These are phyloP conservation scores for Leccinum broughii DNA, from an alignment of 768 basidiomycete species.

Conservation along the genomic window DNA sequence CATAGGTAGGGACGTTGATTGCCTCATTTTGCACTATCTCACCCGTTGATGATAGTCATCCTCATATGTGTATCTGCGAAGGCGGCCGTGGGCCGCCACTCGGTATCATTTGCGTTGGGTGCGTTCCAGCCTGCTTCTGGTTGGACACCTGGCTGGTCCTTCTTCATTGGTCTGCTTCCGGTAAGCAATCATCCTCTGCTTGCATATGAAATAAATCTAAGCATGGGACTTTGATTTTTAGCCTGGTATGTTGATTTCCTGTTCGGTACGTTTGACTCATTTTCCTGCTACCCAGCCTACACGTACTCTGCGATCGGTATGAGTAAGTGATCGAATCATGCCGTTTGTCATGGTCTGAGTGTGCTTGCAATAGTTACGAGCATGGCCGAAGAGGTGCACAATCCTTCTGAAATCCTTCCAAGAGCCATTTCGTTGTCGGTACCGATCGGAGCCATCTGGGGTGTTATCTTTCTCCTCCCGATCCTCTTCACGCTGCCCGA, in stretches of 20 bases:
- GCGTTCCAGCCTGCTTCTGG: conserved; percentile 67
- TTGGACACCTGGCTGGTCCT: conserved; percentile 68
- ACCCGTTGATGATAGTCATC: conserved; percentile 43
- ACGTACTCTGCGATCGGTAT: conserved; percentile 62
- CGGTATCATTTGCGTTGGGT: conserved; percentile 56
- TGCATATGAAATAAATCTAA: background rate
- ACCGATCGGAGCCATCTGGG: conserved; percentile 51
- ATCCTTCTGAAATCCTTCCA: conserved; percentile 56
- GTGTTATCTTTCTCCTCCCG: conserved; percentile 58
- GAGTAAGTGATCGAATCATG: conserved; percentile 38
- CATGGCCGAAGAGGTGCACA: conserved; percentile 67
- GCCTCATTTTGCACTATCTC: background rate
- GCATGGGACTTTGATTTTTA: conserved; percentile 7
- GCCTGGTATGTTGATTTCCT: conserved; percentile 26
- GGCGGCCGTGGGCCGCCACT: conserved; percentile 53
- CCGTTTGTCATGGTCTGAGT: conserved; percentile 6
- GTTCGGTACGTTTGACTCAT: background rate
- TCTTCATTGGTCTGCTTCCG: conserved; percentile 63
- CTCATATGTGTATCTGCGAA: conserved; percentile 57
- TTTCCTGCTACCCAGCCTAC: conserved; percentile 42
- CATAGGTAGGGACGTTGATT: conserved; percentile 36
- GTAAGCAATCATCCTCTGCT: conserved; percentile 33
- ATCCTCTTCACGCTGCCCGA: conserved; percentile 67
- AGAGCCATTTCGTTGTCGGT: conserved; percentile 54
- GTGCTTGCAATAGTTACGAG: conserved; percentile 45